These are phyloP conservation scores for Dactylis glomerata DNA, from an alignment of 176 grass and related monocot species.

Conservation along the genomic window DNA sequence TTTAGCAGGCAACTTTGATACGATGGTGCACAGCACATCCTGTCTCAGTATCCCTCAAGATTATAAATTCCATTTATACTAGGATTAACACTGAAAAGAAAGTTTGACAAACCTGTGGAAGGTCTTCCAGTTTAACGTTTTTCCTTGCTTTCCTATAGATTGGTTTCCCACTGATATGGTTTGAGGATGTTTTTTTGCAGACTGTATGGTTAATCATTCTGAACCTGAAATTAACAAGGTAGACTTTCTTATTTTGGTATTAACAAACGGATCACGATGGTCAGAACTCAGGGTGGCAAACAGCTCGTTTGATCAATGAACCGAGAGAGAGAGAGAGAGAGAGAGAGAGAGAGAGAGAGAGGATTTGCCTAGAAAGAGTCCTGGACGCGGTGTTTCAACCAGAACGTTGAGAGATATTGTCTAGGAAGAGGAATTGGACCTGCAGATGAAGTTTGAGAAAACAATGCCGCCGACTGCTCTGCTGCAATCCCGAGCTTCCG, in stretches of 20 bases:
- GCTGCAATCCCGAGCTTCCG: neutral
- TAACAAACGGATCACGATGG: neutral
- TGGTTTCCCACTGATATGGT: too few species aligned
- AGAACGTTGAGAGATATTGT: neutral
- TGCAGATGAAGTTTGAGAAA: neutral
- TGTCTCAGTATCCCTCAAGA: neutral
- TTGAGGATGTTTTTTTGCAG: neutral
- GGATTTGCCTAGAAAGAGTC: too few species aligned
- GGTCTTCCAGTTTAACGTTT: too few species aligned
- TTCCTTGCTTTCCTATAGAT: too few species aligned
- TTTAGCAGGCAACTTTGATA: neutral
- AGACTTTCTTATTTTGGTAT: neutral
- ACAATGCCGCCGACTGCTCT: neutral
- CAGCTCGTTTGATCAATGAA: too few species aligned
- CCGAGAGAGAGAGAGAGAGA: too few species aligned
- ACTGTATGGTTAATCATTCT: neutral
- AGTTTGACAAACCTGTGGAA: too few species aligned
- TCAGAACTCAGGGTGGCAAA: too few species aligned
- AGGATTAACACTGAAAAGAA: neutral
- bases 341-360: too few species aligned
- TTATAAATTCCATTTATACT: neutral
- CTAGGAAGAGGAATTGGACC: neutral
- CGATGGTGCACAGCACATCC: neutral
- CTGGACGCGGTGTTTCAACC: too few species aligned
- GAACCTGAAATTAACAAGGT: neutral